Conservation (phyloP, 305 asterid genomes). For the Fraxinus angustifolia region DNA sequence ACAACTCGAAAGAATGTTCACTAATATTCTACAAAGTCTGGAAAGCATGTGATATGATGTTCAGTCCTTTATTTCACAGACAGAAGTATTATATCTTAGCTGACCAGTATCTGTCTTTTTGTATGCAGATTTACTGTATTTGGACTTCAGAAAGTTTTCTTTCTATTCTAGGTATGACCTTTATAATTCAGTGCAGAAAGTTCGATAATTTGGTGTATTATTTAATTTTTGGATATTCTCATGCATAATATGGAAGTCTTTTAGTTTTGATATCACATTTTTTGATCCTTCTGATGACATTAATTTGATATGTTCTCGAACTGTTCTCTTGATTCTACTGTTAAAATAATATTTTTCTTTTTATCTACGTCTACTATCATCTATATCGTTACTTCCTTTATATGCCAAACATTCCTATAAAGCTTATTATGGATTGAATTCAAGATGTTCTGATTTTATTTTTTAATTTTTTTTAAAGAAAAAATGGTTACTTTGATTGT, state of each 20-base stretch:
- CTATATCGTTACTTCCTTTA: background rate
- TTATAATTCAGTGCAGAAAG: conserved; percentile 33
- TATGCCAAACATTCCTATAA: background rate
- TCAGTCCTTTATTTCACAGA: background rate
- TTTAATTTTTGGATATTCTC: conserved; percentile 5
- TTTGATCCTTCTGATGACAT: conserved; percentile 24
- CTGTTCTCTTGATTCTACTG: background rate
- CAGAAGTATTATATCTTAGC: conserved; percentile 7
- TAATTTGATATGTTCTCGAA: conserved; percentile 17
- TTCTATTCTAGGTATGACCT: conserved; percentile 4
- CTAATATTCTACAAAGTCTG: background rate
- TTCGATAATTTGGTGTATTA: conserved; percentile 26
- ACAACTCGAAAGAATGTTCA: background rate
- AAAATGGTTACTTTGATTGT: background rate
- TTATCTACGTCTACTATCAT: background rate
- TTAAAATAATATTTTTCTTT: background rate
- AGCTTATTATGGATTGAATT: background rate
- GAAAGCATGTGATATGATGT: conserved; percentile 1
- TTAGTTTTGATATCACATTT: conserved; percentile 25
- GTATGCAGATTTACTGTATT: conserved; percentile 48
- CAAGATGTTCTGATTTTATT: background rate
- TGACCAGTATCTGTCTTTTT: conserved; percentile 16
- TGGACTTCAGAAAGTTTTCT: conserved; percentile 38
- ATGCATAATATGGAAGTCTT: conserved; percentile 20
- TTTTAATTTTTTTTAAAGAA: no score